Percentiles rank a stretch among this genome's conserved stretches.
Evolutionary conservation across 2,329 filamentous ascomycete genomes (phyloP).

Genomic region (Colletotrichum euphorbiae): DNA sequence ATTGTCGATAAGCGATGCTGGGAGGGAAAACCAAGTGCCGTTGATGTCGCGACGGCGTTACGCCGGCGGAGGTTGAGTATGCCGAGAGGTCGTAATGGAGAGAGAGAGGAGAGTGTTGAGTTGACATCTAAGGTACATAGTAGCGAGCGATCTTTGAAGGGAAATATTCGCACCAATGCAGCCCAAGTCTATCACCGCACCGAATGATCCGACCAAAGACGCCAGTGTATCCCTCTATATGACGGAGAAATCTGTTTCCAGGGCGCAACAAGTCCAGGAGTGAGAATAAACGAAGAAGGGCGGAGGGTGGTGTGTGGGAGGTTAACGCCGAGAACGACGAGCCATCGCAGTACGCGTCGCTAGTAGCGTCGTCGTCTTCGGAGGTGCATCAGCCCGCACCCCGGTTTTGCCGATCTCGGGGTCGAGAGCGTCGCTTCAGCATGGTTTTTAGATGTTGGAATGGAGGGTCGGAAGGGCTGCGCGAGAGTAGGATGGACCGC

Average conservation of each 20-base stretch:
- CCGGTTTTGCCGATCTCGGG: conserved; percentile 19
- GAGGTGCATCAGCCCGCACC: conserved; percentile 4
- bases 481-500: conserved; percentile 26
- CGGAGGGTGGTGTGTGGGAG: neutral
- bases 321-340: neutral
- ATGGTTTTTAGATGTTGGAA: neutral
- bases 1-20: conserved; percentile 33
- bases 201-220: conserved; percentile 21
- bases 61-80: neutral
- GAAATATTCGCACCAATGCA: conserved; percentile 24
- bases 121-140: conserved; percentile 5
- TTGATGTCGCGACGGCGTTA: neutral
- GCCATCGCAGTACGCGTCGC: conserved; percentile 11
- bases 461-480: conserved; percentile 36
- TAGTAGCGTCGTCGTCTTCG: neutral
- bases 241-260: neutral
- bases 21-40: neutral
- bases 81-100: conserved; percentile 7
- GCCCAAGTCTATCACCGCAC: conserved; percentile 22
- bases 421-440: conserved; percentile 8
- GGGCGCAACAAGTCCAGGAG: conserved; percentile 12
- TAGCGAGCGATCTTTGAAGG: conserved; percentile 3
- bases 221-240: conserved; percentile 23
- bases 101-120: neutral
- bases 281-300: neutral